Percentiles rank a stretch among this genome's conserved stretches.
phyloP scores from a whole-genome alignment of 225 moss, liverwort and hornwort species.

The Rhytidiadelphus loreus region DNA sequence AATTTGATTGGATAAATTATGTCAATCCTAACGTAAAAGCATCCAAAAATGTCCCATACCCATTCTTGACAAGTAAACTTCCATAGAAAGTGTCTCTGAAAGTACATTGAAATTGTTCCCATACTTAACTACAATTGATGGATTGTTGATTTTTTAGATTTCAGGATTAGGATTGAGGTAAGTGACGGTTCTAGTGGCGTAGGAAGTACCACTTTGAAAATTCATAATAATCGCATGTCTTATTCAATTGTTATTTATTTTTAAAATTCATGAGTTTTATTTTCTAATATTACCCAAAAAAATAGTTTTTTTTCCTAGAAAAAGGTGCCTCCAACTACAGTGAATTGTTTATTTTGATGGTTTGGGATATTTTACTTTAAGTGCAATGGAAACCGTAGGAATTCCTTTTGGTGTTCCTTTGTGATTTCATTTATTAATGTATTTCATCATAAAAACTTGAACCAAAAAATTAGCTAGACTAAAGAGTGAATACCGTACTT shows the following conservation, averaged over 20 bases:
- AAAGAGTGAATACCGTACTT: too few relatives aligned
- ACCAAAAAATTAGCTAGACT: not conserved
- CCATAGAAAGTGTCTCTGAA: not conserved
- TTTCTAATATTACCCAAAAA: not conserved
- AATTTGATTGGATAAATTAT: not conserved
- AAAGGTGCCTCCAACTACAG: fast-evolving
- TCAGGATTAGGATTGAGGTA: fast-evolving
- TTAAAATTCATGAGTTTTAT: not conserved
- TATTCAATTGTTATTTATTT: not conserved
- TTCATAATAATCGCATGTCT: not conserved
- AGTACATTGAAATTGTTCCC: too few relatives aligned
- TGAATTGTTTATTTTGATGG: not conserved
- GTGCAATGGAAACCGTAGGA: fast-evolving
- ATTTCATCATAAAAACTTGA: not conserved
- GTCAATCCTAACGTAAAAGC: not conserved
- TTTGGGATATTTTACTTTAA: not conserved
- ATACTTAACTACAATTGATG: not conserved
- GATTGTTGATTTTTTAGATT: not conserved
- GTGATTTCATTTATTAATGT: not conserved
- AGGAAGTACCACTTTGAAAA: not conserved
- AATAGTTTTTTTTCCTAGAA: fast-evolving
- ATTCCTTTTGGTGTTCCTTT: not conserved
- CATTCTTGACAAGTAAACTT: not conserved
- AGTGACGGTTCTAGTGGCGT: fast-evolving
- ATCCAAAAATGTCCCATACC: fast-evolving